Evolutionary conservation across 768 basidiomycete species (phyloP).

Genomic region (Hypsizygus marmoreus): DNA sequence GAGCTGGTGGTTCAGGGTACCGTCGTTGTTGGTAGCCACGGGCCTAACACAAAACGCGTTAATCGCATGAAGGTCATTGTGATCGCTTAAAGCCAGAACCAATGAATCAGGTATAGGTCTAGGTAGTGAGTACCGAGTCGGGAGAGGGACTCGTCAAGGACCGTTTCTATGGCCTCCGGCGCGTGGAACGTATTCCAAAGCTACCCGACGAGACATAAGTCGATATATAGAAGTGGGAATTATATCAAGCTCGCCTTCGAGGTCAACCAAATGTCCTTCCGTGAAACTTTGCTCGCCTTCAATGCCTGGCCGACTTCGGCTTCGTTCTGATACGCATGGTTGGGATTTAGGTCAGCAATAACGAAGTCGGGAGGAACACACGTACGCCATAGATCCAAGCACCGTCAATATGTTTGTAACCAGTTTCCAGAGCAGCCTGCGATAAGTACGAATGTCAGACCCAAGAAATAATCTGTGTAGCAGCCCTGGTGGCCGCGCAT

Average conservation of each 20-base stretch:
- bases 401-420: constrained; percentile 74
- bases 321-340: constrained; percentile 53
- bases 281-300: constrained; percentile 56
- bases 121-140: constrained; percentile 70
- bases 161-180: constrained; percentile 69
- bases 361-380: constrained; percentile 1
- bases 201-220: constrained; percentile 27
- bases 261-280: constrained; percentile 70
- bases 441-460: neutral
- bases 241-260: constrained; percentile 43
- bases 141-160: constrained; percentile 57
- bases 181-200: constrained; percentile 80
- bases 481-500: neutral
- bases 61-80: neutral
- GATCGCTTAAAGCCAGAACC: constrained; percentile 39
- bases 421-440: constrained; percentile 58
- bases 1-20: constrained; percentile 43
- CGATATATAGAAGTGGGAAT: neutral
- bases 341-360: neutral
- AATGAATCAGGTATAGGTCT: constrained; percentile 82
- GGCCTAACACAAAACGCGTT: constrained; percentile 44
- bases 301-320: constrained; percentile 67
- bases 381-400: constrained; percentile 70
- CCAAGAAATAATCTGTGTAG: neutral
- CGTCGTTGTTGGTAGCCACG: constrained; percentile 62